Conservation (phyloP, 305 asterid genomes). For the Stenogyne calaminthoides region DNA sequence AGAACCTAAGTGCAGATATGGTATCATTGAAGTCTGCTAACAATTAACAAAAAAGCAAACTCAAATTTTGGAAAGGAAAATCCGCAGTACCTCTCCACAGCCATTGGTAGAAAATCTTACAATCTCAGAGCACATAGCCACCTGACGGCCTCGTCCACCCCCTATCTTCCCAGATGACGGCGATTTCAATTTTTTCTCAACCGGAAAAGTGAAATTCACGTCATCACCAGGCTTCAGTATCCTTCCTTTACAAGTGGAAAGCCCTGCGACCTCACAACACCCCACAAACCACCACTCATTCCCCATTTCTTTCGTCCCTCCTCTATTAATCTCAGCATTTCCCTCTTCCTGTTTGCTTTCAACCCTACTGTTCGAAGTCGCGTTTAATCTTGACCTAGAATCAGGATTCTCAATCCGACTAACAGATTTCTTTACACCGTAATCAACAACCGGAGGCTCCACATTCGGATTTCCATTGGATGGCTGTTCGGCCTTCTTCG, state of each 20-base stretch:
- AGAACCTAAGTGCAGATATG: constrained; percentile 3
- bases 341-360: constrained; percentile 38
- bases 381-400: constrained; percentile 32
- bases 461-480: constrained; percentile 27
- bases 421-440: constrained; percentile 25
- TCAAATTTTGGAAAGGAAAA: constrained; percentile 1
- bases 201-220: constrained; percentile 69
- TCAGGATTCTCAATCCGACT: constrained; percentile 22
- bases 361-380: constrained; percentile 17
- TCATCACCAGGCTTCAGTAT: constrained; percentile 68
- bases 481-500: constrained; percentile 39
- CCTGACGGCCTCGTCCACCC: constrained; percentile 78
- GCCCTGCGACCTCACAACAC: constrained; percentile 64
- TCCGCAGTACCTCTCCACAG: constrained; percentile 75
- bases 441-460: constrained; percentile 28
- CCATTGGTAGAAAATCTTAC: constrained; percentile 78
- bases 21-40: background rate
- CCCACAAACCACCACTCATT: constrained; percentile 94
- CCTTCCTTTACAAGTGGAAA: constrained; percentile 94
- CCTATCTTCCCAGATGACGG: constrained; percentile 71
- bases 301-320: constrained; percentile 43
- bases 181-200: constrained; percentile 53
- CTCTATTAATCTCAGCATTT: constrained; percentile 27
- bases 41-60: constrained; percentile 20
- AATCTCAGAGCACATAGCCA: constrained; percentile 73